Evolutionary conservation across 768 basidiomycete genomes (phyloP).

Genomic region (Pleurotus tuber-regium): DNA sequence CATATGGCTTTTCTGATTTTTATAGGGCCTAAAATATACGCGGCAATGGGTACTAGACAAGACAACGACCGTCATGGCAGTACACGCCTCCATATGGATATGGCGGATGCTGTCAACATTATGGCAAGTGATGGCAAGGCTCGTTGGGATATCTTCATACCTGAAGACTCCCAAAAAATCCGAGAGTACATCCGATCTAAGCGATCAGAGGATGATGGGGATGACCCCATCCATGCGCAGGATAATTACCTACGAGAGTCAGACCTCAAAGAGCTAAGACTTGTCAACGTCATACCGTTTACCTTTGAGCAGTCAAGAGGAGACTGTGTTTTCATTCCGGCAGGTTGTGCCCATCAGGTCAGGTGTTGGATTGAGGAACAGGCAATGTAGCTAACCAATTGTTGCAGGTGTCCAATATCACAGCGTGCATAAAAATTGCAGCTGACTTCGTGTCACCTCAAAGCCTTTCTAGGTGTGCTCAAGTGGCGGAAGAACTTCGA

Average conservation of each 20-base stretch:
- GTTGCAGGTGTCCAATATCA: conserved; percentile 8
- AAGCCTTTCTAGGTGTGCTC: background rate
- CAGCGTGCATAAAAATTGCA: conserved; percentile 9
- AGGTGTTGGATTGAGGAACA: conserved; percentile 15
- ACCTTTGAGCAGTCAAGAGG: conserved; percentile 67
- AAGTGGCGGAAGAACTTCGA: background rate
- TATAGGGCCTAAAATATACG: conserved; percentile 71
- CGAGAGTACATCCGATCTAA: conserved; percentile 47
- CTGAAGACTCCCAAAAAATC: conserved; percentile 53
- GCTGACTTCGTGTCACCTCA: conserved; percentile 8
- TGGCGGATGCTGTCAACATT: conserved; percentile 70
- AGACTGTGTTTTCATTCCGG: conserved; percentile 76
- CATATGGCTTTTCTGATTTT: conserved; percentile 13
- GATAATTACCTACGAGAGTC: conserved; percentile 19
- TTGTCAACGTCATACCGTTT: conserved; percentile 51
- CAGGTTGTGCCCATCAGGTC: conserved; percentile 68
- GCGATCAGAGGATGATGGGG: background rate
- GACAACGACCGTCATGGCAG: conserved; percentile 52
- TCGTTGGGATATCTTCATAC: conserved; percentile 67
- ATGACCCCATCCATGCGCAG: conserved; percentile 9
- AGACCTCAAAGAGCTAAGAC: conserved; percentile 51
- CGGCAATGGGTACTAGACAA: conserved; percentile 57
- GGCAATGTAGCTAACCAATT: background rate
- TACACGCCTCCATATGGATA: conserved; percentile 72
- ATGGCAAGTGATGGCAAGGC: conserved; percentile 64